A percentile compares a stretch with the other conserved stretches of the same genome.
These are phyloP conservation scores for Ceratocystis papillata DNA, from an alignment of 2,329 filamentous ascomycete genomes.

Conservation along the genomic window DNA sequence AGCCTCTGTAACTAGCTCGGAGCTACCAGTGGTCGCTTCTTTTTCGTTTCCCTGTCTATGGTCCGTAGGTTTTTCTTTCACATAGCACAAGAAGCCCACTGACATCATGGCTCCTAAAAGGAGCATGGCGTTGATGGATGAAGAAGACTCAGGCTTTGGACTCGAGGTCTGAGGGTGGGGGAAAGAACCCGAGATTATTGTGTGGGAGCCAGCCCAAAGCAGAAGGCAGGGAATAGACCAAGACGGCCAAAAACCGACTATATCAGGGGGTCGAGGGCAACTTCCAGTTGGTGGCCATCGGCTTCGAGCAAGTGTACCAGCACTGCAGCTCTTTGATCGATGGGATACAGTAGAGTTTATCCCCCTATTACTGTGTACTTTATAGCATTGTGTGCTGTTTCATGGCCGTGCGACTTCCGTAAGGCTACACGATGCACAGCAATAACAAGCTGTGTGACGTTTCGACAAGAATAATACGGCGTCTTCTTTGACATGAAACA, in stretches of 20 bases:
- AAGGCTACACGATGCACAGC: conserved; percentile 8
- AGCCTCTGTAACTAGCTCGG: no score
- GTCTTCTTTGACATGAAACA: conserved; percentile 10
- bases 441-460: conserved; percentile 6
- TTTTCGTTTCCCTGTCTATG: no score
- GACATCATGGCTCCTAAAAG: neutral
- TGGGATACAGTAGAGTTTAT: neutral
- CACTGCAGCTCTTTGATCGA: neutral
- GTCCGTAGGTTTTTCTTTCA: neutral
- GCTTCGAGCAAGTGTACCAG: neutral
- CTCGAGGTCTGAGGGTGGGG: neutral
- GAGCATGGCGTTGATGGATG: neutral
- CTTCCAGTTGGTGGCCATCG: neutral
- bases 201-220: neutral
- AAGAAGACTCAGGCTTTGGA: neutral
- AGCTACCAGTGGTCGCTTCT: no score
- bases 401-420: conserved; percentile 5
- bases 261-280: no score
- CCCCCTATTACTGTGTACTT: neutral
- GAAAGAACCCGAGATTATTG: neutral
- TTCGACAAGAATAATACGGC: conserved; percentile 12
- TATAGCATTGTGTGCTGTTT: neutral
- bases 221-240: neutral
- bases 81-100: neutral
- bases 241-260: neutral